A percentile compares a stretch with the other conserved stretches of the same genome.
phyloP scores from a whole-genome alignment of 768 basidiomycete genomes.

The Lactarius hatsudake region DNA sequence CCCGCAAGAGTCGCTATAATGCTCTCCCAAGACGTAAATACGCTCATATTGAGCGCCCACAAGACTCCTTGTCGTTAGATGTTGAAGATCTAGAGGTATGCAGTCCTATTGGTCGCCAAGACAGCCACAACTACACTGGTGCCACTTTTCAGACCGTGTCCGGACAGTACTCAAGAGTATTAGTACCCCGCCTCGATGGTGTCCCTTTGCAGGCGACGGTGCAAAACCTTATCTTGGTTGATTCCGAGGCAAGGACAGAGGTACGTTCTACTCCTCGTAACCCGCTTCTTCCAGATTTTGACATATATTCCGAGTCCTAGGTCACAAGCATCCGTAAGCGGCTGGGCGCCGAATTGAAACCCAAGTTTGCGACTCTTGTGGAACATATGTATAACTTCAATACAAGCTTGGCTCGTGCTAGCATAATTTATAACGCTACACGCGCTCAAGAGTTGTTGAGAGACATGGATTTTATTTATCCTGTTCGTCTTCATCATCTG shows the following conservation, averaged over 20 bases:
- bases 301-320: not conserved
- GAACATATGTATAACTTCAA: conserved; percentile 1
- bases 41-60: too few relatives aligned
- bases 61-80: not conserved
- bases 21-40: too few relatives aligned
- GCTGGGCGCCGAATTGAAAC: conserved; percentile 4
- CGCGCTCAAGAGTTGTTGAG: conserved; percentile 4
- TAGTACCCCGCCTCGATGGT: not conserved
- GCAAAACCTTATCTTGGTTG: not conserved
- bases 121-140: not conserved
- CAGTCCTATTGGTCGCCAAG: not conserved
- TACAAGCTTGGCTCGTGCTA: not conserved
- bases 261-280: not conserved
- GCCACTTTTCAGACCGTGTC: not conserved
- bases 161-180: too few relatives aligned
- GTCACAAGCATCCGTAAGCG: too few relatives aligned
- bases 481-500: not conserved
- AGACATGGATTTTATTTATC: conserved; percentile 10
- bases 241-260: not conserved
- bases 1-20: too few relatives aligned
- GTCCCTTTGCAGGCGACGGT: not conserved
- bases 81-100: not conserved
- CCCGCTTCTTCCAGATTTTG: not conserved
- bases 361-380: conserved; percentile 7
- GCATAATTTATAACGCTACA: not conserved